These are phyloP conservation scores for Globisporangium spiculum DNA, from an alignment of 352 stramenopile species.

Conservation along the genomic window DNA sequence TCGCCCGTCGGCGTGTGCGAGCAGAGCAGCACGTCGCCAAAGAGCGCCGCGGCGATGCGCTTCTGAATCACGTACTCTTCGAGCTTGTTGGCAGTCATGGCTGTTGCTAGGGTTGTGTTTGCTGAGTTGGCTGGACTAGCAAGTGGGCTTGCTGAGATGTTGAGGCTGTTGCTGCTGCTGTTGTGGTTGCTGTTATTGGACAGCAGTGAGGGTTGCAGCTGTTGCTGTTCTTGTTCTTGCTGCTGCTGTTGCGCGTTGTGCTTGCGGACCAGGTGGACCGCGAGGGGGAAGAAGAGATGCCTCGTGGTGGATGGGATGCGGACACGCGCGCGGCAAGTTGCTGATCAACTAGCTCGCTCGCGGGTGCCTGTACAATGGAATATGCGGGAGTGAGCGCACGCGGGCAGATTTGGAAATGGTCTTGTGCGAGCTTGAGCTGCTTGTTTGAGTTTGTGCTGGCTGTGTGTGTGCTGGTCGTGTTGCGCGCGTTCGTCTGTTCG, in stretches of 20 bases:
- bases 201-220: constrained; percentile 1
- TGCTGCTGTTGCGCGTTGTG: constrained; percentile 1
- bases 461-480: neutral
- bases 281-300: constrained; percentile 18
- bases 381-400: neutral
- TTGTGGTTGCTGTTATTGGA: neutral
- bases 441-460: neutral
- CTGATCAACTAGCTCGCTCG: neutral
- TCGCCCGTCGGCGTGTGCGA: constrained; percentile 58
- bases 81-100: constrained; percentile 46
- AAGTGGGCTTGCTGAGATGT: neutral
- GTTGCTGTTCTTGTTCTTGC: neutral
- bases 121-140: neutral
- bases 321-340: constrained; percentile 5
- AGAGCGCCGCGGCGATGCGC: constrained; percentile 68
- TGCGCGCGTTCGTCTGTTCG: neutral
- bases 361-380: neutral
- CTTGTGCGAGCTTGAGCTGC: neutral
- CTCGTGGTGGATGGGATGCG: constrained; percentile 2
- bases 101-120: neutral
- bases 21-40: constrained; percentile 79
- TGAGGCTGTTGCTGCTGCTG: constrained; percentile 8
- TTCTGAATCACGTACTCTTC: constrained; percentile 84
- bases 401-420: constrained; percentile 5
- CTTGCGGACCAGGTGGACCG: constrained; percentile 19